Evolutionary conservation across 148 eudicot genomes (phyloP).

Genomic region (Chenopodium berlandieri): DNA sequence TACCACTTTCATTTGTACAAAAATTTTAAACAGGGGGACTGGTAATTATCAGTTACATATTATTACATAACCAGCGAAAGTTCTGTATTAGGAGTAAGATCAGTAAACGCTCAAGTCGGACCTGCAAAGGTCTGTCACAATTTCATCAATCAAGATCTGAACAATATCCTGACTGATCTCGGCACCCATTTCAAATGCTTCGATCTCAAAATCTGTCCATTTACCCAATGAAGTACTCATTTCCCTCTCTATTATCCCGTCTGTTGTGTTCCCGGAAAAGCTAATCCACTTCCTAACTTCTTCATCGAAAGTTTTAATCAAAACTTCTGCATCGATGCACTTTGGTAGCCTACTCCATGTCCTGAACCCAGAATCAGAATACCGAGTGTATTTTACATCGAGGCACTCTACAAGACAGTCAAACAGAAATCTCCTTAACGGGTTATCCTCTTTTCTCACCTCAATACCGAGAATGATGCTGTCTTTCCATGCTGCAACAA

Average conservation of each 20-base stretch:
- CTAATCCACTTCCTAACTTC: conserved; percentile 66
- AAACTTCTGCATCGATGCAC: conserved; percentile 34
- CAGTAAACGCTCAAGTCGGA: conserved; percentile 17
- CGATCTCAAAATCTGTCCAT: conserved; percentile 73
- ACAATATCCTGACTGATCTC: conserved; percentile 49
- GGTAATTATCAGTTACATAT: neutral
- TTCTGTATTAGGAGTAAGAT: conserved; percentile 5
- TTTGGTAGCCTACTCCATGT: conserved; percentile 47
- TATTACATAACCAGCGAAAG: neutral
- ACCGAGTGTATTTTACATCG: conserved; percentile 43
- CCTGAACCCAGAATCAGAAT: conserved; percentile 39
- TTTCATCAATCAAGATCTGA: conserved; percentile 66
- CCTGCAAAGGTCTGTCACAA: conserved; percentile 52
- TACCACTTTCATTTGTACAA: conserved; percentile 38
- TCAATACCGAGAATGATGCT: conserved; percentile 45
- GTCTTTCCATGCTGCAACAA: conserved; percentile 45
- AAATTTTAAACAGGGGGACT: conserved; percentile 14
- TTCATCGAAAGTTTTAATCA: conserved; percentile 50
- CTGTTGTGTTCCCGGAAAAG: conserved; percentile 41
- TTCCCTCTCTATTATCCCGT: conserved; percentile 65
- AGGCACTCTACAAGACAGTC: conserved; percentile 72
- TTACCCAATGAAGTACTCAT: conserved; percentile 65
- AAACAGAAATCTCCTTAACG: conserved; percentile 52
- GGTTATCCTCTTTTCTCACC: conserved; percentile 45
- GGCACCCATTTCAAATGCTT: conserved; percentile 57